Conservation (phyloP, 257 asterid genomes). For the Primulina huaijiensis region DNA sequence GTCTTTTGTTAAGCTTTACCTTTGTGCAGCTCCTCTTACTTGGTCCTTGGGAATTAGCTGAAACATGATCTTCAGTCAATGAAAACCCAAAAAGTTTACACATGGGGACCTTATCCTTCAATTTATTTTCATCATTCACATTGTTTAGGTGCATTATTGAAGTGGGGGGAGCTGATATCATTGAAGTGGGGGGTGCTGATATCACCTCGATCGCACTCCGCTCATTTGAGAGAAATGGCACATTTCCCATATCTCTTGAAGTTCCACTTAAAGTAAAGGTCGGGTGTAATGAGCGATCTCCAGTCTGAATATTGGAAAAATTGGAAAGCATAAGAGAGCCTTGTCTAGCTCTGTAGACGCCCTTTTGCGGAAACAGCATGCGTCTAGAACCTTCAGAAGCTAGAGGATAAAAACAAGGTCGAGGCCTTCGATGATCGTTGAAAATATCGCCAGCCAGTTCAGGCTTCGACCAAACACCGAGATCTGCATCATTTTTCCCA, state of each 20-base stretch:
- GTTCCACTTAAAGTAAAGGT: constrained; percentile 44
- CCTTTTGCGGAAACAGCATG: constrained; percentile 49
- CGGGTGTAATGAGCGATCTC: constrained; percentile 37
- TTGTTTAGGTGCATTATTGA: constrained; percentile 39
- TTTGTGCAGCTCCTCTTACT: constrained; percentile 85
- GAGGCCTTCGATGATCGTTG: constrained; percentile 40
- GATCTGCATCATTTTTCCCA: constrained; percentile 49
- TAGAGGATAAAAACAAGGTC: constrained; percentile 65
- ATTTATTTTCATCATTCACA: constrained; percentile 33
- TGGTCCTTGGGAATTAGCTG: constrained; percentile 49
- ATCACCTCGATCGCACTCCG: constrained; percentile 43
- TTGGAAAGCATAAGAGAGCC: constrained; percentile 50
- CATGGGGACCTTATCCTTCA: constrained; percentile 42
- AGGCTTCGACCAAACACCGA: constrained; percentile 62
- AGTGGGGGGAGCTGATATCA: constrained; percentile 37
- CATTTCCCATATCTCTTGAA: constrained; percentile 34
- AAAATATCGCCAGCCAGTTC: constrained; percentile 44
- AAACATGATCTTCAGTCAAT: constrained; percentile 58
- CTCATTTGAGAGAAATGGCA: constrained; percentile 37
- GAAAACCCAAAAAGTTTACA: constrained; percentile 83
- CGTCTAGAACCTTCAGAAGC: constrained; percentile 86
- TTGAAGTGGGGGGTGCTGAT: constrained; percentile 39
- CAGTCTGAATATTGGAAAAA: constrained; percentile 45
- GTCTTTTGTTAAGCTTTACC: constrained; percentile 36
- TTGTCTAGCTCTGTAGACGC: constrained; percentile 47